Base-by-base conservation (phyloP, 164 flowering plant species). In the Nymphaea thermarum region DNA sequence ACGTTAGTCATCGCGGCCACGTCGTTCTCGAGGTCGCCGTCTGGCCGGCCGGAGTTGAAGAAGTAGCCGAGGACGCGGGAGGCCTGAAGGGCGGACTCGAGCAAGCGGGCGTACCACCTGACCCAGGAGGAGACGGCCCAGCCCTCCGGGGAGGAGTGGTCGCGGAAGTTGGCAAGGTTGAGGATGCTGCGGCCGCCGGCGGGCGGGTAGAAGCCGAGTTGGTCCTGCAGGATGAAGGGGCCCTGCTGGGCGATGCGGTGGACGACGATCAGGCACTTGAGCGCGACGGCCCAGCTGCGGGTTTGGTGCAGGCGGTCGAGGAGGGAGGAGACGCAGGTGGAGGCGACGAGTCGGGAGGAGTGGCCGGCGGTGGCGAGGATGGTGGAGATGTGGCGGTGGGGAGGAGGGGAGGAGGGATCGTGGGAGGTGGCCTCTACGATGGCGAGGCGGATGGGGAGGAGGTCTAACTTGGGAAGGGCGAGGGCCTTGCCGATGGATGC, bases 371-470 rank as follows among this genome's bases (percentile, higher is more conserved):
- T 67, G 68, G 90, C 85, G 59, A 93, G 64, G 42, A 76, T 10
- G 66, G 79, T 59, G 3, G 57, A 3, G 71, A 93, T 18, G 74
- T 80, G 85, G 61, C 79, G 78, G 36, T 73, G 78, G 7, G 44
- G 59, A 1, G 94, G 89, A 2, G 81, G 66, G 3, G 45, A 60
- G 4, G 81, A 60, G 4, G 81, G 68, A n/a, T 75, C 65, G 76
- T 88, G 96, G n/a, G 87, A 77, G 68, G 98, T 92, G 86, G 89
- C 85, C 16, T 85, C 80, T 64, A 88, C 72, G 75, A 90, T 74
- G 15, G 94, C 80, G 11, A 78, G 73, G 65, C 68, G 77, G 10
- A 79, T 68, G 14, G 87, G 68, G 10, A 75, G 63, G 2, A 62
- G 65, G 69, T 66, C 64, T 41, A 85, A 75, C 5, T 73, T 72